Base-by-base conservation (phyloP, 495 filamentous ascomycete species). In the Aspergillus cristatus region DNA sequence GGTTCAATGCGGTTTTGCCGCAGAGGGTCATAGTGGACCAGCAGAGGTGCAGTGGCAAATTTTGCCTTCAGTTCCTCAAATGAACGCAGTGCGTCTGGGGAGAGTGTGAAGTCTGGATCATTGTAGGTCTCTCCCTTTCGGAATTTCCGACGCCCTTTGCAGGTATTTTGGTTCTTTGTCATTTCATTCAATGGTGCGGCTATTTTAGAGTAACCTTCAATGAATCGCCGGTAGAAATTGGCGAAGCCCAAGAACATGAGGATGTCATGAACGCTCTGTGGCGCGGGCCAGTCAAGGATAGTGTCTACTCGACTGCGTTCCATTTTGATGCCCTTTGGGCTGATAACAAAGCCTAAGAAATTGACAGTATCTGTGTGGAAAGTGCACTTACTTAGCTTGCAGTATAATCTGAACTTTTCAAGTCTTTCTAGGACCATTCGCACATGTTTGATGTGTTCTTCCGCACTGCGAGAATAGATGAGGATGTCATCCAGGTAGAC, bases 401-500 rank as follows among this genome's bases (percentile, higher is more conserved):
- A 35, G n/a, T 50, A 30, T 1, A 60, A 22, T 2, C 38, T 37
- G 7, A 34, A 20, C 0, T 45, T 32, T 18, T 29, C 1, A 7
- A 61, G 35, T 7, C 29, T 22, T 14, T 36, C 7, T 5, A 61
- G 37, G 8, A 54, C 38, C 24, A 39, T 40, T 1, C 13, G 6
- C 3, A 60, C 43, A 28, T 60, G 43, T 2, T 44, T 2, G 7
- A 34, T 17, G 30, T 54, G 43, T 15, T 55, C 42, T 24, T 14
- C 54, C 47, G 20, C 47, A 36, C 28, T 58, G 32, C 53, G 14
- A 18, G 36, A 41, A 38, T 50, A 65, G 18, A 68, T 56, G 0
- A 67, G 32, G 25, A 65, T 50, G 24, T 68, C 45, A 34, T 68
- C 51, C 0, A 67, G 24, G 34, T 60, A 68, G 1, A 33, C 52